Base-by-base conservation (phyloP, 1,139 yeast species). In the Yamadazyma dendronema region DNA sequence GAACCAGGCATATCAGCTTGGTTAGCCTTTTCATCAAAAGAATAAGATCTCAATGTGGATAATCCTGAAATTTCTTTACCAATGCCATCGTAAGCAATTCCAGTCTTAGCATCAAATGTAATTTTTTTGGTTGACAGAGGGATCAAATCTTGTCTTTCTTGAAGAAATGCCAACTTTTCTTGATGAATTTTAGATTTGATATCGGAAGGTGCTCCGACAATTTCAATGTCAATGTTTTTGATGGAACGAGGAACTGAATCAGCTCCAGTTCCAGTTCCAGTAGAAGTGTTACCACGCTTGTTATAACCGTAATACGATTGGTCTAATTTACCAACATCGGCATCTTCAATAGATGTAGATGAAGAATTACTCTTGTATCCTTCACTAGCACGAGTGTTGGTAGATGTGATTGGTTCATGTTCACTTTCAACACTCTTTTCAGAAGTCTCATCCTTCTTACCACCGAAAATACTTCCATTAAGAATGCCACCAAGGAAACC, bases 101-200 rank as follows among this genome's bases (percentile, higher is more conserved):
- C 63, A 6, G 58, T 54, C 29, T 43, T 45, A 10, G 61, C 57
- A 39, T 57, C 60, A 33, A 56, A 51, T 8, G 46, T 49, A 30
- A 57, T 35, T 33, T 49, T 53, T 33, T 42, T 48, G 19, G 52
- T 48, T 12, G 42, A 37, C 1, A 31, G 26, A n/a, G 53, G 53
- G 23, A 50, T 36, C 22, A 41, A 38, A 13, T 42, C 46, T 8
- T 47, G 41, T 22, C 49, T 44, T 13, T 39, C 22, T 16, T 37
- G 33, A 16, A 50, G 39, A 13, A 33, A 37, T 3, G 35, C 39
- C 25, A 37, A 24, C 27, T 45, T 43, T 31, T 48, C 49, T 16
- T 36, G 24, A n/a, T 40, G 30, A 13, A 45, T 13, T 22, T 37
- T 38, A 10, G 28, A 17, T 28, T 40, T 38, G 13, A 39, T 30